Conservation (phyloP, 2,329 filamentous ascomycete genomes). For the Cladosporium colombiae region DNA sequence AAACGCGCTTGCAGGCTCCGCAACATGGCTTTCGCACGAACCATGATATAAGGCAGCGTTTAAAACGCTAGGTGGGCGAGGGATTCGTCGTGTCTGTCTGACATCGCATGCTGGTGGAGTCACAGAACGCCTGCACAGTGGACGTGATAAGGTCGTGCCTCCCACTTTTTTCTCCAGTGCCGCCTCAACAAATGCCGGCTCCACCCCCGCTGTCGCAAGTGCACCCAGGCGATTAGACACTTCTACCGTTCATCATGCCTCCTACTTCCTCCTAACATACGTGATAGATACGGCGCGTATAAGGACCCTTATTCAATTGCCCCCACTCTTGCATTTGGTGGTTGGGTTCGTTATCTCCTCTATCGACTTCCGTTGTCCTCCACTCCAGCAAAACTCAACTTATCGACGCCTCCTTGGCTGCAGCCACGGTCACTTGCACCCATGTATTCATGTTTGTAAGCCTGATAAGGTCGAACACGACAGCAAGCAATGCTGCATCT, state of each 20-base stretch:
- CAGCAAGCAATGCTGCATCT: background rate
- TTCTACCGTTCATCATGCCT: no score
- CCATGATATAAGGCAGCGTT: background rate
- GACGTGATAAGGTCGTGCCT: constrained; percentile 7
- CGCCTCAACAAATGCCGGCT: background rate
- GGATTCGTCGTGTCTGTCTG: background rate
- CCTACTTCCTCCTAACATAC: no score
- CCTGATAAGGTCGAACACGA: background rate
- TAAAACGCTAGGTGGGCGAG: background rate
- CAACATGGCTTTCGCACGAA: background rate
- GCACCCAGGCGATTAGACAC: background rate
- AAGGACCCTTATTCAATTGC: no score
- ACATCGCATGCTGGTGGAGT: background rate
- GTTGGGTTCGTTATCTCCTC: no score
- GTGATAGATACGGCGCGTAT: no score
- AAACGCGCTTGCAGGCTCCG: background rate
- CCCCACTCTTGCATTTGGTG: no score
- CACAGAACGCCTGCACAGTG: background rate
- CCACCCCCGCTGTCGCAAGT: constrained; percentile 11
- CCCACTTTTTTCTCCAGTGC: constrained; percentile 2
- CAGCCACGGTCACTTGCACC: background rate
- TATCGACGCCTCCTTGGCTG: background rate
- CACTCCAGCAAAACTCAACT: background rate
- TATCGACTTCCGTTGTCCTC: background rate
- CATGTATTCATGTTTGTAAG: background rate